A percentile compares a stretch with the other conserved stretches of the same genome.
Conservation (phyloP, 208 protist genomes). For the Wallacemonas collosoma region DNA sequence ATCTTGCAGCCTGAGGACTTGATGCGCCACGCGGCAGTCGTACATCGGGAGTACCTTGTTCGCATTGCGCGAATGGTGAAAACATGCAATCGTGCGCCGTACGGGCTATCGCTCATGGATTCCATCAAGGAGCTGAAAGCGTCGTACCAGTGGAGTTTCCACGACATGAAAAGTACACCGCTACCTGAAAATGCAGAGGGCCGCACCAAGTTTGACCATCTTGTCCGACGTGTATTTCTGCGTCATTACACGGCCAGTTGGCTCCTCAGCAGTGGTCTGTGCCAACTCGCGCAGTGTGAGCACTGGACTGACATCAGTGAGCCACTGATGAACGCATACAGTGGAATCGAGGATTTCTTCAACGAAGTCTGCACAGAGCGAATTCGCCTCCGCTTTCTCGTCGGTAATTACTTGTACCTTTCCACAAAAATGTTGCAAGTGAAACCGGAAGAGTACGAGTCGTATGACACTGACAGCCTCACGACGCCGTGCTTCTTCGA, state of each 20-base stretch:
- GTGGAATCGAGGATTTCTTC: slow-evolving; percentile 58
- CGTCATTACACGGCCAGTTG: slow-evolving; percentile 67
- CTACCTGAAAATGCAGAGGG: slow-evolving; percentile 34
- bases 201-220: slow-evolving; percentile 46
- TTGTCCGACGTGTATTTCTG: slow-evolving; percentile 61
- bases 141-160: slow-evolving; percentile 80
- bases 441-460: slow-evolving; percentile 24
- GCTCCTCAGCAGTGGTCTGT: slow-evolving; percentile 53
- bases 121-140: slow-evolving; percentile 65
- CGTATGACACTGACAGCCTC: slow-evolving; percentile 37
- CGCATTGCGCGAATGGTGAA: slow-evolving; percentile 50
- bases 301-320: slow-evolving; percentile 53
- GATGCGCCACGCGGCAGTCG: slow-evolving; percentile 34
- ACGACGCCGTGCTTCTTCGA: slow-evolving; percentile 55
- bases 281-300: slow-evolving; percentile 53
- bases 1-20: slow-evolving; percentile 54
- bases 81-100: slow-evolving; percentile 50
- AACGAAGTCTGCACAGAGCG: slow-evolving; percentile 55
- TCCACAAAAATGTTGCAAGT: slow-evolving; percentile 62
- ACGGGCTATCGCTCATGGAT: slow-evolving; percentile 75
- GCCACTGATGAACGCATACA: slow-evolving; percentile 32
- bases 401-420: slow-evolving; percentile 77
- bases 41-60: slow-evolving; percentile 69
- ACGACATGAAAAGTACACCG: slow-evolving; percentile 57
- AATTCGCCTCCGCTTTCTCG: slow-evolving; percentile 58